Evolutionary conservation across 139 green algal genomes (phyloP), one percentile per base, ranked within the genome.

Genomic region (Tetraselmis striata): DNA sequence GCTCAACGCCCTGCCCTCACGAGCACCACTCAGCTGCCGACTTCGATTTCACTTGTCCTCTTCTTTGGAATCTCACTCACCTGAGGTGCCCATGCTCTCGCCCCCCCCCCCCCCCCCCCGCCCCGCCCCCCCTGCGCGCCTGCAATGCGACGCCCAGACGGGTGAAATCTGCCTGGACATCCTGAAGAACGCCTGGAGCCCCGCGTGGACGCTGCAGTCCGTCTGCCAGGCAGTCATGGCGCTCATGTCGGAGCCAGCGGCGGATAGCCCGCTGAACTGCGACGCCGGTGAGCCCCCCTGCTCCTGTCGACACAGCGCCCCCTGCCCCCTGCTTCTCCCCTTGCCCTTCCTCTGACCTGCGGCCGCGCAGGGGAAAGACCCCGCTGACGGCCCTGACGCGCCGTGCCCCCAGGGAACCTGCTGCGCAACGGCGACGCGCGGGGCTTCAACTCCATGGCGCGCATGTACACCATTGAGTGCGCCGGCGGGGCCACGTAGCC

Each of bases 151-250:
- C n/a, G n/a, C n/a, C 82, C 90, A 98, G 94, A 98, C 94, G 0
- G 95, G 95, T 0, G 95, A 98, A 82, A 96, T 99, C 67, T 98
- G 96, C 87, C 87, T 99, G 27, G 96, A 98, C 85, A 98, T 99
- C 79, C 74, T 99, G 24, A 98, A 98, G 84, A 95, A 80, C 2
- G 93, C 93, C 0, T 98, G 96, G 96, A 97, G 90, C 82, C 96
- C 95, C 1, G 96, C 96, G 0, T 99, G 95, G 95, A 99, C 96
- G 5, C 86, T 99, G 59, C 91, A 94, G 77, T 93, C 89, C 2
- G 91, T 98, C 29, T 98, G 95, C 84, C 95, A 97, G 67, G 95
- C 95, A 24, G 90, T 98, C 0, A 79, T 96, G 77, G 93, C 95
- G 11, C 90, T 98, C 22, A 90, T 98, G 83, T 91, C 87, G 22